Evolutionary conservation across 164 flowering plant species (phyloP).

Genomic region (Houttuynia cordata): DNA sequence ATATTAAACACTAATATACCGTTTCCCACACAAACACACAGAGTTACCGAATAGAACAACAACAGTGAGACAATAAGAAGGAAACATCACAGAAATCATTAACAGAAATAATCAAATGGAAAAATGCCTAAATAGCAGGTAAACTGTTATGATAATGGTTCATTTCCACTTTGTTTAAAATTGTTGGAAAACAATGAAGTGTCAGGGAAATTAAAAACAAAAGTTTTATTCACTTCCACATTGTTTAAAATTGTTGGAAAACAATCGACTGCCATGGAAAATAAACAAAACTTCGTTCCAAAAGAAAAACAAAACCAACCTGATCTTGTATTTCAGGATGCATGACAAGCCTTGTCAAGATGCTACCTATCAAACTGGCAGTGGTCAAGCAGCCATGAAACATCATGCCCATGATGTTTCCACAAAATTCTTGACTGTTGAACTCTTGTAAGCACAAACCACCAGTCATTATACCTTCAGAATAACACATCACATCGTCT

Average conservation of each 20-base stretch:
- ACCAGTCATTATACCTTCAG: conserved; percentile 8
- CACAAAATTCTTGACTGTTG: conserved; percentile 31
- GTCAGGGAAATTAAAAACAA: not conserved
- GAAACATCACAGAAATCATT: too few species aligned
- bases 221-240: too few species aligned
- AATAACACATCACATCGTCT: conserved; percentile 5
- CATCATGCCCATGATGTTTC: conserved; percentile 44
- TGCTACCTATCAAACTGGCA: conserved; percentile 33
- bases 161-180: not conserved
- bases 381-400: conserved; percentile 52
- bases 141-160: too few species aligned
- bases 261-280: not conserved
- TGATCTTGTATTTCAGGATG: conserved; percentile 51
- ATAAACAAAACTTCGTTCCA: too few species aligned
- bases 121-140: too few species aligned
- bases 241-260: not conserved
- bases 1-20: too few species aligned
- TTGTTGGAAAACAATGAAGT: not conserved
- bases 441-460: conserved; percentile 13
- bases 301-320: conserved; percentile 16
- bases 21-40: too few species aligned
- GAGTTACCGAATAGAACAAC: too few species aligned
- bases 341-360: conserved; percentile 38
- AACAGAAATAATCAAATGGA: too few species aligned
- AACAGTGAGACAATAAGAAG: too few species aligned